These are phyloP conservation scores for Torrubiellomyces zombiae DNA, from an alignment of 2,329 filamentous ascomycete genomes.

Conservation along the genomic window DNA sequence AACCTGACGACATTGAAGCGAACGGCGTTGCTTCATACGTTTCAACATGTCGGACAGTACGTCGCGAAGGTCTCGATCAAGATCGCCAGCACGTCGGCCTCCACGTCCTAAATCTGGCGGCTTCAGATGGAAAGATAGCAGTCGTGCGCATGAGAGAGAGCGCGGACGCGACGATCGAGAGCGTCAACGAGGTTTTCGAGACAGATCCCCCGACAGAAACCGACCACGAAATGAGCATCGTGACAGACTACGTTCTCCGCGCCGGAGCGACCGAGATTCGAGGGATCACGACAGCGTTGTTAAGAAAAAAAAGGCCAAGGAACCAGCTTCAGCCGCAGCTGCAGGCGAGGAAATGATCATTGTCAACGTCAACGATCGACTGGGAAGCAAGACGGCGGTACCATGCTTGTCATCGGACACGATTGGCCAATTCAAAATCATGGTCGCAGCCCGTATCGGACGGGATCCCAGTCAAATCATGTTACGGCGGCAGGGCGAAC, in stretches of 20 bases:
- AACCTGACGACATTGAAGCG: too few relatives aligned
- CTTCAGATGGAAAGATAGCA: constrained; percentile 43
- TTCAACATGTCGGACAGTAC: constrained; percentile 10
- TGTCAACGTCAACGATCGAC: constrained; percentile 83
- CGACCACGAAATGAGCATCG: constrained; percentile 15
- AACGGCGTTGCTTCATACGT: too few relatives aligned
- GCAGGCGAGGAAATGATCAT: constrained; percentile 71
- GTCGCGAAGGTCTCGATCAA: constrained; percentile 10
- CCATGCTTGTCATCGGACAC: constrained; percentile 76
- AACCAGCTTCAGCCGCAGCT: constrained; percentile 10
- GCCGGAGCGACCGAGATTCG: constrained; percentile 11
- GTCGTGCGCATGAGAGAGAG: constrained; percentile 27
- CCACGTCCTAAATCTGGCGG: constrained; percentile 21
- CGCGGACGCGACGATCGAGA: constrained; percentile 19
- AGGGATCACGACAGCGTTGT: constrained; percentile 18
- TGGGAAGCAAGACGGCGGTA: constrained; percentile 89
- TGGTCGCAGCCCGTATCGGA: constrained; percentile 80
- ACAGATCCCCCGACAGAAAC: constrained; percentile 19
- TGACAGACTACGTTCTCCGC: constrained; percentile 8
- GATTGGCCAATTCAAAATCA: constrained; percentile 74
- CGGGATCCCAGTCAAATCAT: constrained; percentile 82
- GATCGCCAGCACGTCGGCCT: constrained; percentile 10
- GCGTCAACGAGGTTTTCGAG: constrained; percentile 27
- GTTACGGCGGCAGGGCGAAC: constrained; percentile 77
- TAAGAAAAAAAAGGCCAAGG: constrained; percentile 16